Base-by-base conservation (phyloP, 2,329 filamentous ascomycete species). In the Trichoderma pleuroti region DNA sequence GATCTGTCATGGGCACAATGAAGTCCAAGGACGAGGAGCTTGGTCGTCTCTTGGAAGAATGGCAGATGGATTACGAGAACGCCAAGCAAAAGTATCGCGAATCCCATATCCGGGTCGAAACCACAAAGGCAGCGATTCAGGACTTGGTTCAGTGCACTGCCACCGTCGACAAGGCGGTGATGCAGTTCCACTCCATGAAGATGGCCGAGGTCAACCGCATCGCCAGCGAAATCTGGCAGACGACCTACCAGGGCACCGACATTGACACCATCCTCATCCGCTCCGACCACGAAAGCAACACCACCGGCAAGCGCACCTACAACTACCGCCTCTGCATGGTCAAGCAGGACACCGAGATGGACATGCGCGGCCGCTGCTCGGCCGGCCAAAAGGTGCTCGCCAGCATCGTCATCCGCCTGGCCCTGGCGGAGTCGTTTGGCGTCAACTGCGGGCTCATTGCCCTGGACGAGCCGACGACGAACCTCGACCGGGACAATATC, bases 251-350 rank as follows among this genome's bases (percentile, higher is more conserved):
- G 79, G 96, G 96, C 74, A 98, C 95, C 0, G 96, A 99, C 78
- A 94, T 99, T 69, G 96, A 99, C 83, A 96, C 93, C 1, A 97
- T 99, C 78, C 87, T 97, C 77, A 98, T 99, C 82, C 92, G 92
- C 52, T 97, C 94, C 21, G 95, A 98, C 81, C 91, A 90, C 76
- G 96, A 98, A 79, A 89, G 87, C 62, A 85, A 87, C 60, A 85
- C 85, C 52, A 81, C 89, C 70, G 91, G 89, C 66, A 94, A 93
- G 77, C 90, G 93, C 76, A 92, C 86, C 73, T 98, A 98, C 86
- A 98, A 99, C 82, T 99, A 99, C 84, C 93, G 96, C 60, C 91
- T 99, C 7, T 94, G 93, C 81, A 99, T 99, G 96, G 90, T 97
- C 75, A 99, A 99, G 84, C 92, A 95, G 79, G 94, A 97, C 77